These are phyloP conservation scores for Cyclocybe aegerita DNA, from an alignment of 768 basidiomycete species.

Conservation along the genomic window DNA sequence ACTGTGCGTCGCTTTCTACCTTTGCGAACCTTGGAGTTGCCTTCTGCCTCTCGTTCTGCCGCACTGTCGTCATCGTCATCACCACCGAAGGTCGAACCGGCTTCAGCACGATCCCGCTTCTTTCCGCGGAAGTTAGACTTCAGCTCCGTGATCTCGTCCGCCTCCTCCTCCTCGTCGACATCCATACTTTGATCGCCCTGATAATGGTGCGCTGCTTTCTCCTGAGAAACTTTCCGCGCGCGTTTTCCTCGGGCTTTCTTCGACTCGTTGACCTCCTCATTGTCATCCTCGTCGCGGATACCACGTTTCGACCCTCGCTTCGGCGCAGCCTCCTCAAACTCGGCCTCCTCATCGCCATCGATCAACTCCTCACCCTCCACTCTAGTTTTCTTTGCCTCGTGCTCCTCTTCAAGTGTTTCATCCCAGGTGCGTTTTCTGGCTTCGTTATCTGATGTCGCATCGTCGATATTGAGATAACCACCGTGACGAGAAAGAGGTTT, in stretches of 20 bases:
- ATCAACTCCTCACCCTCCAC: slow-evolving; percentile 48
- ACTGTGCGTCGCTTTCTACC: slow-evolving; percentile 60
- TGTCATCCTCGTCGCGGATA: slow-evolving; percentile 42
- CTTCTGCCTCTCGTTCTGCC: slow-evolving; percentile 32
- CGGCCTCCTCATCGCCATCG: slow-evolving; percentile 49
- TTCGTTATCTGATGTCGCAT: slow-evolving; percentile 15
- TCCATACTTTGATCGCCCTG: slow-evolving; percentile 41
- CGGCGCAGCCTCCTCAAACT: slow-evolving; percentile 28
- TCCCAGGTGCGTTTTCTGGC: slow-evolving; percentile 41
- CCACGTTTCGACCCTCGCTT: slow-evolving; percentile 53
- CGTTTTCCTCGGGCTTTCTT: slow-evolving; percentile 49
- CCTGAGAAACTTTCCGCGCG: slow-evolving; percentile 51
- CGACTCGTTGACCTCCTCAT: slow-evolving; percentile 34
- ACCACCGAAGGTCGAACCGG: slow-evolving; percentile 68
- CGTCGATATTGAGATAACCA: slow-evolving; percentile 11
- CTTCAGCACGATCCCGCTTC: slow-evolving; percentile 77
- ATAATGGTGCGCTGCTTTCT: slow-evolving; percentile 33
- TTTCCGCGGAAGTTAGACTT: slow-evolving; percentile 49
- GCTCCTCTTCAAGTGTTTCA: slow-evolving; percentile 41
- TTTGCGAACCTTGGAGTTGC: slow-evolving; percentile 41
- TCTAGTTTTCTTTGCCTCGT: slow-evolving; percentile 51
- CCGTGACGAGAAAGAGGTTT: slow-evolving; percentile 12
- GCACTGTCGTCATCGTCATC: slow-evolving; percentile 48
- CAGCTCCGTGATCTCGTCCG: slow-evolving; percentile 40
- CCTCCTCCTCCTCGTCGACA: slow-evolving; percentile 43